Conservation (phyloP, 2,329 filamentous ascomycete genomes). For the Dothideomycetes sp. region DNA sequence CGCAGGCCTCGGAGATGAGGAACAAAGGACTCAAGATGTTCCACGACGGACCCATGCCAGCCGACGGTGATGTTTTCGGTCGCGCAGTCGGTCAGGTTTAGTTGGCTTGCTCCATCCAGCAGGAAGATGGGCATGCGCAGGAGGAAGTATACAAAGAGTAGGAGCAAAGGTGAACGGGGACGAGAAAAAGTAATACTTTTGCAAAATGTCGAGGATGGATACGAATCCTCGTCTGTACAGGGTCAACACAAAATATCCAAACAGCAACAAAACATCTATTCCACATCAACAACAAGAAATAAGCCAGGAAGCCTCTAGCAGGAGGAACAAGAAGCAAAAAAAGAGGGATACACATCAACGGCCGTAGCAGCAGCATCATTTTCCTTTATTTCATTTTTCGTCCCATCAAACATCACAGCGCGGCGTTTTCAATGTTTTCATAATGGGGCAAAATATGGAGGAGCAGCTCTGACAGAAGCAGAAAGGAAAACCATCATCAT, state of each 20-base stretch:
- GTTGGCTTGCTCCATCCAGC: neutral
- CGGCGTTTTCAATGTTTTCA: too few relatives aligned
- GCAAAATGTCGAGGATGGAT: neutral
- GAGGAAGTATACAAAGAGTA: too few relatives aligned
- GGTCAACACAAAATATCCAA: too few relatives aligned
- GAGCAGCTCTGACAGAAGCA: too few relatives aligned
- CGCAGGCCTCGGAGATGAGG: neutral
- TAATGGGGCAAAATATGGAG: too few relatives aligned
- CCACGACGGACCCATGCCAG: slow-evolving; percentile 6
- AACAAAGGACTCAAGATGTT: slow-evolving; percentile 7
- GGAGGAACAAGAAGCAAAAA: neutral
- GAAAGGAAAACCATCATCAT: too few relatives aligned
- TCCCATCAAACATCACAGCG: too few relatives aligned
- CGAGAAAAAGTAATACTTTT: neutral
- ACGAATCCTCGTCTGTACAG: neutral
- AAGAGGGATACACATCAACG: neutral
- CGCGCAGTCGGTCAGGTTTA: slow-evolving; percentile 6
- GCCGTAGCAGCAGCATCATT: neutral
- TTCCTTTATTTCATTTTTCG: neutral
- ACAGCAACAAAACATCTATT: neutral
- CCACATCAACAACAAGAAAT: neutral
- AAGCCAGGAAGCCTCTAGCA: neutral
- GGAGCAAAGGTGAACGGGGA: neutral
- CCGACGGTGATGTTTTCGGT: slow-evolving; percentile 5
- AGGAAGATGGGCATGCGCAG: slow-evolving; percentile 1